phyloP scores from a whole-genome alignment of 352 stramenopile species.

The Globisporangium barbulae region DNA sequence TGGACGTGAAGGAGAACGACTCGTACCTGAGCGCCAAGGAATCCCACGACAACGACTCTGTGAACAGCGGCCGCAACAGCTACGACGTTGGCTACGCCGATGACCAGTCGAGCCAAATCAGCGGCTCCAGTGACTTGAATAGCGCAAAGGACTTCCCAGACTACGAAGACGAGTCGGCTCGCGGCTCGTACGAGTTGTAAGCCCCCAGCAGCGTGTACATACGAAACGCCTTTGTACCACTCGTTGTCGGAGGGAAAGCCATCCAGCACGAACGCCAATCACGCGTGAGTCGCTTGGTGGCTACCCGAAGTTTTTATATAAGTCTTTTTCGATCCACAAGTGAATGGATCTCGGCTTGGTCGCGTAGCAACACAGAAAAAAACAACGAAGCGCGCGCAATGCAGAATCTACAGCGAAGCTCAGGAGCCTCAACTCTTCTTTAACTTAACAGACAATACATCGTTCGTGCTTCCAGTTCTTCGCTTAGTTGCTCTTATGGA shows the following conservation, averaged over 20 bases:
- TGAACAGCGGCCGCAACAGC: constrained; percentile 58
- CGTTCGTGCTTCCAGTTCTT: neutral
- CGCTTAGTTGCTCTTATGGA: neutral
- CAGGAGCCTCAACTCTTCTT: constrained; percentile 5
- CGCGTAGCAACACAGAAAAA: constrained; percentile 1
- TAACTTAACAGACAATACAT: constrained; percentile 13
- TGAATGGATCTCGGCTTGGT: constrained; percentile 6
- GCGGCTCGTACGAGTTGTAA: constrained; percentile 81
- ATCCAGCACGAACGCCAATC: neutral
- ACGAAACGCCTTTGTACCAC: neutral
- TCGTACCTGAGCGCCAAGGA: constrained; percentile 61
- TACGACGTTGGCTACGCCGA: constrained; percentile 44
- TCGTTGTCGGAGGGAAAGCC: constrained; percentile 3
- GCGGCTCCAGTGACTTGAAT: constrained; percentile 60
- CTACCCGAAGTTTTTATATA: constrained; percentile 12
- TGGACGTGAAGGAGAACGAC: constrained; percentile 79
- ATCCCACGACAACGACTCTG: constrained; percentile 31
- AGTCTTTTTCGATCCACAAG: constrained; percentile 12
- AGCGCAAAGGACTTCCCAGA: constrained; percentile 68
- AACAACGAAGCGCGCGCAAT: constrained; percentile 3
- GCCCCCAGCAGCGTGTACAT: constrained; percentile 3
- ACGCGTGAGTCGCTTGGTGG: neutral
- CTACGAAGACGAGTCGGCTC: constrained; percentile 64
- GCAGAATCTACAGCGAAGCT: constrained; percentile 6
- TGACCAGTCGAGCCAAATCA: constrained; percentile 72